Conservation (phyloP, 2,329 filamentous ascomycete species). For the Stachybotrys elegans region DNA sequence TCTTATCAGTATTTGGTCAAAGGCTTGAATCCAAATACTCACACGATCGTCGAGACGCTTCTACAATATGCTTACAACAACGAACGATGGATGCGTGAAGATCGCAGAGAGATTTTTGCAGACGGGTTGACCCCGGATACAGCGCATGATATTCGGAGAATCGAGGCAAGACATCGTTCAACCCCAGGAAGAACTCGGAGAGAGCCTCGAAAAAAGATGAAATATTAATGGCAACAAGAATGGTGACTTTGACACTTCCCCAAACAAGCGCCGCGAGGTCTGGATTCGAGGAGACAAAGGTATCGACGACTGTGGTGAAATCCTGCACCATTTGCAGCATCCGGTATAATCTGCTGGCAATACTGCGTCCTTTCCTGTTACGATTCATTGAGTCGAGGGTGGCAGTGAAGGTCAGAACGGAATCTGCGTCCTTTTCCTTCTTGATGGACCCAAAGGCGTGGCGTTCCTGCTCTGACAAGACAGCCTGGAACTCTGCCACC, state of each 20-base stretch:
- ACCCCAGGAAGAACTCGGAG: conserved; percentile 27
- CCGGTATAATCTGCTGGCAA: conserved; percentile 22
- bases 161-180: conserved; percentile 27
- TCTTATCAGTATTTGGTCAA: no score
- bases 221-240: conserved; percentile 29
- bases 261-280: conserved; percentile 34
- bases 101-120: conserved; percentile 26
- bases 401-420: conserved; percentile 28
- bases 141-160: conserved; percentile 30
- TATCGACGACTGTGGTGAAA: conserved; percentile 30
- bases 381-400: conserved; percentile 19
- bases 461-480: no score
- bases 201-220: conserved; percentile 33
- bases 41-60: conserved; percentile 20
- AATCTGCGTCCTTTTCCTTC: conserved; percentile 21
- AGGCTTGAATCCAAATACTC: no score
- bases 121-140: conserved; percentile 24
- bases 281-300: conserved; percentile 30
- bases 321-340: conserved; percentile 31
- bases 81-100: conserved; percentile 30
- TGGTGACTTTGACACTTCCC: conserved; percentile 36
- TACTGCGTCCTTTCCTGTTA: conserved; percentile 14
- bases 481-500: no score
- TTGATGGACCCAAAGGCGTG: no score
- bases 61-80: conserved; percentile 27